Percentiles rank a stretch among this genome's conserved stretches.
Conservation (phyloP, 805 yeast species). For the Alloascoidea africana region DNA sequence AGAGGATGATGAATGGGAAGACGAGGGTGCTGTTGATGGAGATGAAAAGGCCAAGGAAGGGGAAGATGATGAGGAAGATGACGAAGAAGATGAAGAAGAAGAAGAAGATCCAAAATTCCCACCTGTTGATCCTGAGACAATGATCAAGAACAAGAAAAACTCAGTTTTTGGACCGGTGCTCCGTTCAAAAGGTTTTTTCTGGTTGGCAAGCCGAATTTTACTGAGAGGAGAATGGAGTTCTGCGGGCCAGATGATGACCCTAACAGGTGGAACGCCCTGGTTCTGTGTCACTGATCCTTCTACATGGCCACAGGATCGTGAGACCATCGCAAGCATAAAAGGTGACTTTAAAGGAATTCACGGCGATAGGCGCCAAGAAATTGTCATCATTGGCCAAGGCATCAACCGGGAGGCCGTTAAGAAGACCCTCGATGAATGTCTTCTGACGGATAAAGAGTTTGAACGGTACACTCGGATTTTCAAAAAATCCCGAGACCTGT, state of each 20-base stretch:
- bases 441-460: constrained; percentile 24
- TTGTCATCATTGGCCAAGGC: constrained; percentile 28
- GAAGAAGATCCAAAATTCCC: too few relatives aligned
- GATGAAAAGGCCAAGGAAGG: too few relatives aligned
- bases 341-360: constrained; percentile 22
- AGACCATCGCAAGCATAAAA: constrained; percentile 17
- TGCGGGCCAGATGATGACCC: constrained; percentile 26
- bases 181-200: constrained; percentile 28
- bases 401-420: constrained; percentile 17
- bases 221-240: constrained; percentile 29
- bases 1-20: too few relatives aligned
- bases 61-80: too few relatives aligned
- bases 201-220: constrained; percentile 27
- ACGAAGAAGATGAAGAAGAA: too few relatives aligned
- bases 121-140: too few relatives aligned
- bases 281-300: constrained; percentile 21
- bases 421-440: constrained; percentile 21
- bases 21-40: too few relatives aligned
- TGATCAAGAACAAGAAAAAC: constrained; percentile 19
- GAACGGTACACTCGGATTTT: constrained; percentile 16
- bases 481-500: constrained; percentile 14
- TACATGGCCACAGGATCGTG: constrained; percentile 18
- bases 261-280: constrained; percentile 29
- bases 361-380: constrained; percentile 30
- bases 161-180: constrained; percentile 24